A percentile compares a stretch with the other conserved stretches of the same genome.
phyloP scores from a whole-genome alignment of 192 early-diverging fungal genomes.

The Pilobolus umbonatus region DNA sequence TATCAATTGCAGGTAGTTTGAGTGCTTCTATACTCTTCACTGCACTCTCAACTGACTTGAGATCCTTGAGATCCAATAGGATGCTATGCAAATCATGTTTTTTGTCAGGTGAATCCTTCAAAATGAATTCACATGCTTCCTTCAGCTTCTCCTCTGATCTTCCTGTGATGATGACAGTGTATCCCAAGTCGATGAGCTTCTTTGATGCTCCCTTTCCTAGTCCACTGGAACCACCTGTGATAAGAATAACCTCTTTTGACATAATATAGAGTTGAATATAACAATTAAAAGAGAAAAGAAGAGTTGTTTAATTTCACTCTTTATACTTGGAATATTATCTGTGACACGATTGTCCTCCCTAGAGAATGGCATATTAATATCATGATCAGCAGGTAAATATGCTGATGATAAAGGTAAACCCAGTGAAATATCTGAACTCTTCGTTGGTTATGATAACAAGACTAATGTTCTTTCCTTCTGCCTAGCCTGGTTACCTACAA shows the following conservation, averaged over 20 bases:
- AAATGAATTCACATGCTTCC: neutral
- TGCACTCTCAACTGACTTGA: slow-evolving; percentile 12
- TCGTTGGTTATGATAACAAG: too few relatives aligned
- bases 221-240: slow-evolving; percentile 17
- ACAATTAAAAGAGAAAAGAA: too few relatives aligned
- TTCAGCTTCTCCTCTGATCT: neutral
- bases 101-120: neutral
- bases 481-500: too few relatives aligned
- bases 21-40: slow-evolving; percentile 9
- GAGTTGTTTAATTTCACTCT: too few relatives aligned
- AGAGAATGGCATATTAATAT: too few relatives aligned
- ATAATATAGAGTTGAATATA: slow-evolving; percentile 8
- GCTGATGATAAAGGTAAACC: too few relatives aligned
- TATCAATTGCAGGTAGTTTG: slow-evolving; percentile 10
- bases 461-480: too few relatives aligned
- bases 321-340: too few relatives aligned
- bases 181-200: slow-evolving; percentile 68
- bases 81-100: slow-evolving; percentile 1
- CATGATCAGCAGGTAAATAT: too few relatives aligned
- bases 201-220: slow-evolving; percentile 47
- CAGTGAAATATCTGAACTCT: too few relatives aligned
- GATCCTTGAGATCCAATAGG: slow-evolving; percentile 10
- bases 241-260: slow-evolving; percentile 44
- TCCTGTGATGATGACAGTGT: slow-evolving; percentile 31
- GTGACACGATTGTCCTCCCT: too few relatives aligned